Percentiles rank a stretch among this genome's conserved stretches.
Evolutionary conservation across 106 monocot species (phyloP).

Genomic region (Phalaenopsis aphrodite): DNA sequence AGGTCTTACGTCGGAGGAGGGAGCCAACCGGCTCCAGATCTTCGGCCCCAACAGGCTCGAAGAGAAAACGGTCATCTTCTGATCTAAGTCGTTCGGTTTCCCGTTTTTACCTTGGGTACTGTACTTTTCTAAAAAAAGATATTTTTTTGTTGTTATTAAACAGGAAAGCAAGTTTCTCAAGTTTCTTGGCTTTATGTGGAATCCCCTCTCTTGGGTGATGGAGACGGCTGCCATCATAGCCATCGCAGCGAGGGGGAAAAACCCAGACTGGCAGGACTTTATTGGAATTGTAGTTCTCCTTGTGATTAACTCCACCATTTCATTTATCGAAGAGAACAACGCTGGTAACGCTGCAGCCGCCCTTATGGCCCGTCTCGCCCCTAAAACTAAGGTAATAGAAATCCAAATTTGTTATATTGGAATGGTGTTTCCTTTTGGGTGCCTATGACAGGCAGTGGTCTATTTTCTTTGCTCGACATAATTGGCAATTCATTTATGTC

Average conservation of each 20-base stretch:
- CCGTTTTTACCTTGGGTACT: neutral
- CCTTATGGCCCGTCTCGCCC: slow-evolving; percentile 71
- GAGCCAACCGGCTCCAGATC: slow-evolving; percentile 38
- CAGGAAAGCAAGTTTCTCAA: slow-evolving; percentile 91
- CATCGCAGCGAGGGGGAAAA: slow-evolving; percentile 55
- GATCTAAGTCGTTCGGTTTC: neutral
- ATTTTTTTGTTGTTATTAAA: neutral
- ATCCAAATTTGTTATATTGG: neutral
- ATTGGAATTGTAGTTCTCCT: slow-evolving; percentile 73
- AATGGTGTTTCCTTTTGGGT: neutral
- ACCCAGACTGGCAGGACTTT: slow-evolving; percentile 92
- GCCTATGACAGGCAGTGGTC: neutral
- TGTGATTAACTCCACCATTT: slow-evolving; percentile 89
- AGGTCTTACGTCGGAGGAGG: slow-evolving; percentile 61
- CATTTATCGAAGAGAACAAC: slow-evolving; percentile 83
- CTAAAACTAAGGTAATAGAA: slow-evolving; percentile 51
- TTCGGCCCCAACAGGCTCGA: slow-evolving; percentile 86
- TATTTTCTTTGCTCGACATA: neutral
- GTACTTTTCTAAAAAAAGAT: neutral
- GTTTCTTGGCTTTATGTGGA: slow-evolving; percentile 98
- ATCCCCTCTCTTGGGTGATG: slow-evolving; percentile 99
- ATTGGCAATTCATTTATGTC: neutral
- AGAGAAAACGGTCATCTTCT: slow-evolving; percentile 45
- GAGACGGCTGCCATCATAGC: slow-evolving; percentile 93
- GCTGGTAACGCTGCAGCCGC: slow-evolving; percentile 76